These are phyloP conservation scores for Entoloma clypeatum DNA, from an alignment of 1,284 basidiomycete species.

Conservation along the genomic window DNA sequence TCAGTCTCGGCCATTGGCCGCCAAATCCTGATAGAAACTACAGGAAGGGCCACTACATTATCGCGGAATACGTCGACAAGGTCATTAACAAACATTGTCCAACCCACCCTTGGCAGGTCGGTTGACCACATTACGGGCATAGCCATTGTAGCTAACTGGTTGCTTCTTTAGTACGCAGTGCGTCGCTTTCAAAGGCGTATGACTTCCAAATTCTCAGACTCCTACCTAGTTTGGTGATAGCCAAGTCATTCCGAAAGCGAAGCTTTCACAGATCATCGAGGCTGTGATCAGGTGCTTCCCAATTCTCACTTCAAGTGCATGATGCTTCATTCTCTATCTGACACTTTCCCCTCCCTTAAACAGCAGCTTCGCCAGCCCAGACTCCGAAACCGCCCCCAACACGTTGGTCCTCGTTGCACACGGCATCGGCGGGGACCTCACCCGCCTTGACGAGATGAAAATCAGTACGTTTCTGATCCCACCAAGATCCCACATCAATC, in stretches of 20 bases:
- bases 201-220: constrained; percentile 1
- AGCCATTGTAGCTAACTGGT: background rate
- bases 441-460: constrained; percentile 67
- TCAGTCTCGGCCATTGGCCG: constrained; percentile 73
- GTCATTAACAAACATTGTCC: constrained; percentile 57
- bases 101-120: constrained; percentile 68
- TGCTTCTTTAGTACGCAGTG: constrained; percentile 56
- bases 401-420: constrained; percentile 74
- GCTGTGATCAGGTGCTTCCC: constrained; percentile 61
- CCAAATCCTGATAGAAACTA: constrained; percentile 78
- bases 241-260: constrained; percentile 64
- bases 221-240: constrained; percentile 69
- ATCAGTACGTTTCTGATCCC: constrained; percentile 50
- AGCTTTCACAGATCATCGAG: constrained; percentile 69
- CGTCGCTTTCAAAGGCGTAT: constrained; percentile 21
- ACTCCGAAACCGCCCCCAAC: constrained; percentile 71
- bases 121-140: constrained; percentile 20
- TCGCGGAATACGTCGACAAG: constrained; percentile 75
- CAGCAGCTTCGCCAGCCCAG: constrained; percentile 74
- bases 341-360: constrained; percentile 13
- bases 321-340: background rate
- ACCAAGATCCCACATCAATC: background rate
- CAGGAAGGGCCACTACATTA: constrained; percentile 78
- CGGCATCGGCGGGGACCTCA: constrained; percentile 52
- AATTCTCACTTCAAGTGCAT: background rate